Conservation (phyloP, 768 basidiomycete genomes). For the Auricularia cornea region DNA sequence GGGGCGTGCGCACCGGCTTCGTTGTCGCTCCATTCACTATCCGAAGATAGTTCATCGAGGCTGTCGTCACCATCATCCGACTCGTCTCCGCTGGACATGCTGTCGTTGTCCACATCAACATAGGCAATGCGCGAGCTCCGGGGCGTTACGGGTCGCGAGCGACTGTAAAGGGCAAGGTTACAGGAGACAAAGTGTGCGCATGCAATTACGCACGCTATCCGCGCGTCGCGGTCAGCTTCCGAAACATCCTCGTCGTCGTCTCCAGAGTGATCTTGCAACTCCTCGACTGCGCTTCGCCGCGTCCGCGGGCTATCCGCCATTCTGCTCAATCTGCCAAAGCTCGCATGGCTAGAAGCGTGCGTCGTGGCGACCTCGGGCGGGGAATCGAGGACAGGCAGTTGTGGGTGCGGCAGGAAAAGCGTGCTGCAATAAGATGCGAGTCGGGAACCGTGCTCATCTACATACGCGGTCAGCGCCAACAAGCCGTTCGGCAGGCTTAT, state of each 20-base stretch:
- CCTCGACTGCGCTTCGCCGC: background rate
- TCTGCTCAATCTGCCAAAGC: background rate
- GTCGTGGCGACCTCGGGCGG: background rate
- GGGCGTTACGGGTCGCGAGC: constrained; percentile 42
- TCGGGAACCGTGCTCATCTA: background rate
- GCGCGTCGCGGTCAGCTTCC: constrained; percentile 62
- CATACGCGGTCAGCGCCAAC: background rate
- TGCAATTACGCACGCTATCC: constrained; percentile 46
- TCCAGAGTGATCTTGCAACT: constrained; percentile 39
- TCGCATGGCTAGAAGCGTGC: background rate
- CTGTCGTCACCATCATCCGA: constrained; percentile 60
- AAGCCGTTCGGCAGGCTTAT: background rate
- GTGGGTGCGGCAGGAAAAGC: constrained; percentile 17
- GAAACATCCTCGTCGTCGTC: constrained; percentile 56
- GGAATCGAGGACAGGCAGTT: background rate
- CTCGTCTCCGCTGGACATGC: constrained; percentile 63
- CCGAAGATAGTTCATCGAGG: constrained; percentile 18
- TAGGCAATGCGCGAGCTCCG: background rate
- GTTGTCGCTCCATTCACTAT: constrained; percentile 36
- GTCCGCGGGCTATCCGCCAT: constrained; percentile 6
- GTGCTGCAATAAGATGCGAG: constrained; percentile 10
- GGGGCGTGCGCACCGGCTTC: constrained; percentile 37
- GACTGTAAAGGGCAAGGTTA: constrained; percentile 25
- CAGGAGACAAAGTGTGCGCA: background rate
- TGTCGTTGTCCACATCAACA: constrained; percentile 36